phyloP scores from a whole-genome alignment of 1,284 basidiomycete genomes.

The Heterobasidion irregulare region DNA sequence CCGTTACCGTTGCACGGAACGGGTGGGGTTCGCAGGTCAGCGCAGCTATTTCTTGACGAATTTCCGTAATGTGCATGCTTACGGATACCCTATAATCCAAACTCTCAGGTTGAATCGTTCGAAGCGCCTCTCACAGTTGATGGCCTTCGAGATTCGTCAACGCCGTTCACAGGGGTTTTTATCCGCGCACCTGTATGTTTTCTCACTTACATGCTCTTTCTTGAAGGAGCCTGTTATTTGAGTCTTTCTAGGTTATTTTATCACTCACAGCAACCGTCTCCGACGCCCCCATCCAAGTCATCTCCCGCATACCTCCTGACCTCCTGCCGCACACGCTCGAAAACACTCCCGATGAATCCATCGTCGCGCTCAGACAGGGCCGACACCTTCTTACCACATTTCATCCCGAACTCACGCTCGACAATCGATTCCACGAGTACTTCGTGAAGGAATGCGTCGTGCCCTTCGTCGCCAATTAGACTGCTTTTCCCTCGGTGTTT shows the following conservation, averaged over 20 bases:
- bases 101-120: slow-evolving; percentile 76
- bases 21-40: slow-evolving; percentile 80
- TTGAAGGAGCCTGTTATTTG: neutral
- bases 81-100: neutral
- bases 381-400: slow-evolving; percentile 84
- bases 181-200: slow-evolving; percentile 84
- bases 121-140: slow-evolving; percentile 70
- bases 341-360: slow-evolving; percentile 37
- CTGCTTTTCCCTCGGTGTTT: no score
- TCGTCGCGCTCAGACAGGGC: slow-evolving; percentile 86
- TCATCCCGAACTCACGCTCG: slow-evolving; percentile 89
- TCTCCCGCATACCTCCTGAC: slow-evolving; percentile 65
- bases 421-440: slow-evolving; percentile 85
- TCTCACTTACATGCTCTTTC: slow-evolving; percentile 8
- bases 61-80: neutral
- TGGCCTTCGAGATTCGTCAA: slow-evolving; percentile 49
- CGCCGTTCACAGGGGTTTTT: slow-evolving; percentile 83
- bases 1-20: slow-evolving; percentile 79
- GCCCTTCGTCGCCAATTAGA: slow-evolving; percentile 11
- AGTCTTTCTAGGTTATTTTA: slow-evolving; percentile 46
- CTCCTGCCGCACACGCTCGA: slow-evolving; percentile 37
- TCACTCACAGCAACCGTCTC: slow-evolving; percentile 33
- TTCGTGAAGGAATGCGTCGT: slow-evolving; percentile 66
- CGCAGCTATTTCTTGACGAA: slow-evolving; percentile 1
- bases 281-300: slow-evolving; percentile 49